phyloP scores from a whole-genome alignment of 192 early-diverging fungal genomes.

The Geranomyces variabilis region DNA sequence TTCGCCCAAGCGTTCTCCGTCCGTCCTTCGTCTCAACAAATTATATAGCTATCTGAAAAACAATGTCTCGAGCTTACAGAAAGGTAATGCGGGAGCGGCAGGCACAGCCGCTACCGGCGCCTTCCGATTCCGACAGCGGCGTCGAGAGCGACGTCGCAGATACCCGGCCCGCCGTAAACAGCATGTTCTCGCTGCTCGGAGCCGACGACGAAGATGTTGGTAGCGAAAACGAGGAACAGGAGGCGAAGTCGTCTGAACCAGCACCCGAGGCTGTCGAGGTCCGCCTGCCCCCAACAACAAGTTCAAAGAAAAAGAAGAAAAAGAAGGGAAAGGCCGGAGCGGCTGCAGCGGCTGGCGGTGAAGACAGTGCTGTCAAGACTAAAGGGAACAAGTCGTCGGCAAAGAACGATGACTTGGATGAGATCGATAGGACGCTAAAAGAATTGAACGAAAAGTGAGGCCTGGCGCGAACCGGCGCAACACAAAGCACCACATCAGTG shows the following conservation, averaged over 20 bases:
- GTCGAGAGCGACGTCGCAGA: slow-evolving; percentile 1
- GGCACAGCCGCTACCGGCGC: background rate
- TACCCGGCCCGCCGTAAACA: background rate
- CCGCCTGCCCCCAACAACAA: background rate
- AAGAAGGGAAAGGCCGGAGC: slow-evolving; percentile 52
- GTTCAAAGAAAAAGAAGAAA: slow-evolving; percentile 48
- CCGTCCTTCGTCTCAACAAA: too few species aligned
- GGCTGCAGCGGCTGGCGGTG: background rate
- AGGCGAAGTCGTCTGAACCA: background rate
- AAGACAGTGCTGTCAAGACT: slow-evolving; percentile 12
- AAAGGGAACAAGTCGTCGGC: slow-evolving; percentile 12
- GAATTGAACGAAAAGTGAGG: slow-evolving; percentile 65
- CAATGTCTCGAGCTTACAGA: slow-evolving; percentile 31
- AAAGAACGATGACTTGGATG: slow-evolving; percentile 57
- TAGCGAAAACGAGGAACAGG: slow-evolving; percentile 11
- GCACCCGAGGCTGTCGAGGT: slow-evolving; percentile 8
- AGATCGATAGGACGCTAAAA: slow-evolving; percentile 66
- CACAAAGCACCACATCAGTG: background rate
- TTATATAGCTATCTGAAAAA: too few species aligned
- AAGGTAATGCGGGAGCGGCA: slow-evolving; percentile 24
- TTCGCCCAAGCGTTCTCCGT: too few species aligned
- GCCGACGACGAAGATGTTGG: slow-evolving; percentile 10
- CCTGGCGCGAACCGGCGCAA: background rate
- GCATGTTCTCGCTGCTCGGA: slow-evolving; percentile 6
- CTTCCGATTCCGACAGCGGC: background rate